Evolutionary conservation across 495 filamentous ascomycete genomes (phyloP).

Genomic region (Amphirosellinia nigrospora): DNA sequence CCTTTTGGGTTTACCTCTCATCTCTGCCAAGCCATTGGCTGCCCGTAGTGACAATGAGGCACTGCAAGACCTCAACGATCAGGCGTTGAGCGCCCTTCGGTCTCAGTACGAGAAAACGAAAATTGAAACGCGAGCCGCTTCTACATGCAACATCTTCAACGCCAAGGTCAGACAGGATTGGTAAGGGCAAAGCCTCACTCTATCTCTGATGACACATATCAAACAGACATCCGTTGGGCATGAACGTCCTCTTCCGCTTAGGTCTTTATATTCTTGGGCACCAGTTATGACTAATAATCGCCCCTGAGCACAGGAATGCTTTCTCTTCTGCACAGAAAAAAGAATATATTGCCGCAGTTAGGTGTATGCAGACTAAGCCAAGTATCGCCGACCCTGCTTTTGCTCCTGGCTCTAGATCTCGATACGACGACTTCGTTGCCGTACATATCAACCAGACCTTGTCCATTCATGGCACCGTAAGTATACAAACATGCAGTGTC

Average conservation of each 20-base stretch:
- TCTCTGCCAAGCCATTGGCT: conserved; percentile 15
- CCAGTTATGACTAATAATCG: not conserved
- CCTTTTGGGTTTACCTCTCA: conserved; percentile 15
- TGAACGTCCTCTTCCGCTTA: not conserved
- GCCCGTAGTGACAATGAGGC: conserved; percentile 6
- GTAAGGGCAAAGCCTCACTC: not conserved
- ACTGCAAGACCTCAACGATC: not conserved
- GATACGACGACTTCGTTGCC: conserved; percentile 75
- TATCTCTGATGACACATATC: not conserved
- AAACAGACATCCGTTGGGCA: not conserved
- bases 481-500: conserved; percentile 24
- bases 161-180: conserved; percentile 7
- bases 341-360: conserved; percentile 66
- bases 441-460: conserved; percentile 70
- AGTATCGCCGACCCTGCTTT: conserved; percentile 49
- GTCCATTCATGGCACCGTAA: conserved; percentile 63
- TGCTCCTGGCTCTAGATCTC: conserved; percentile 43
- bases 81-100: conserved; percentile 11
- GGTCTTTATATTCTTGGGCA: not conserved
- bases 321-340: conserved; percentile 31
- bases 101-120: not conserved
- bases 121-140: not conserved
- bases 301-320: not conserved
- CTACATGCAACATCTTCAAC: conserved; percentile 14
- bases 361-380: conserved; percentile 63